Base-by-base conservation (phyloP, 805 yeast genomes). In the Saccharomycopsis fermentans region DNA sequence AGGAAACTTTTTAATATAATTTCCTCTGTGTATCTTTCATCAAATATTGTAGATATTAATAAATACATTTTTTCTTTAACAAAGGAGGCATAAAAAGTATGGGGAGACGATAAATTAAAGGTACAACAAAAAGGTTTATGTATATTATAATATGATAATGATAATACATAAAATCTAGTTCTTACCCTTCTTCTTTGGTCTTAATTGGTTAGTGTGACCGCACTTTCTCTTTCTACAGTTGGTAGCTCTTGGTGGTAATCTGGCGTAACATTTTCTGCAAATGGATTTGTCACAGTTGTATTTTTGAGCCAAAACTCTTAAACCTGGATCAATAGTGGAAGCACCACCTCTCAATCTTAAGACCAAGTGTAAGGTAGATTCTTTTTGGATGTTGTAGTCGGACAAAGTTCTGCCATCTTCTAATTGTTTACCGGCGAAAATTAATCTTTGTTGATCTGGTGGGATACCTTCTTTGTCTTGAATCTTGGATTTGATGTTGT, bases 221-320 rank as follows among this genome's bases (percentile, higher is more conserved):
- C 99, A 94, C 87, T 94, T 94, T 90, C 97, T 90, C 98, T 94
- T 94, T 85, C 99, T 90, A 87, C 99, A 94, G 97, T 94, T 94
- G 81, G 98, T 94, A 73, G 99, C 99, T 88, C 98, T 95, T 81
- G 99, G 97, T 76, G 99, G 99, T 76, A 94, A 91, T 86, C 99
- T 94, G 73, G 99, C 97, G 87, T 94, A 94, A 84, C 99, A 94
- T 79, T 91, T 89, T 82, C 99, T 95, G 86, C 99, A 94, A 78
- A 94, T 92, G 68, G 96, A 78, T 82, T 94, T 94, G 69, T 94
- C 99, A 85, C 98, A 94, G 96, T 94, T 94, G 92, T 87, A 94
- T 83, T 94, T 94, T 76, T 97, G 89, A 79, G 99, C 99, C 74
- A 94, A 85, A 72, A 92, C 97, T 83, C 92, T 94, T 74, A 94